Conservation (phyloP, 768 basidiomycete species). For the Lenzites betulinus region DNA sequence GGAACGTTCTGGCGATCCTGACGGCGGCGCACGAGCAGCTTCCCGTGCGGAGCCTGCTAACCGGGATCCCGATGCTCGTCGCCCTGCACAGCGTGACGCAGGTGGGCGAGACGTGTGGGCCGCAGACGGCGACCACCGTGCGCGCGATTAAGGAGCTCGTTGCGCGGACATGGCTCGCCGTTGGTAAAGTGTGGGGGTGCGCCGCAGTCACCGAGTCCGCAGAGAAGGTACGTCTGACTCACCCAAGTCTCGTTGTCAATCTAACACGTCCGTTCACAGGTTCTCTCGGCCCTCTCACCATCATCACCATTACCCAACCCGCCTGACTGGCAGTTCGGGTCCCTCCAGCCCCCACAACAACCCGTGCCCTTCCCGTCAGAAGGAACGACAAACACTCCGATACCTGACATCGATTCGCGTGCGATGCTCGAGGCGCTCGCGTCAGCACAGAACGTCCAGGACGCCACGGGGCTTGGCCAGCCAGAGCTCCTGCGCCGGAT, state of each 20-base stretch:
- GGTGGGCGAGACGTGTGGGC: conserved; percentile 42
- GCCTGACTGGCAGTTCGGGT: conserved; percentile 41
- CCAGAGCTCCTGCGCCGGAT: conserved; percentile 56
- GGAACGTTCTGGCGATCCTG: conserved; percentile 68
- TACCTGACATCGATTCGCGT: conserved; percentile 53
- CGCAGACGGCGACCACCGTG: conserved; percentile 41
- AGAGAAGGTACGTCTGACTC: conserved; percentile 47
- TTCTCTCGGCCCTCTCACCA: conserved; percentile 16
- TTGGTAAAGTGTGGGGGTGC: conserved; percentile 75
- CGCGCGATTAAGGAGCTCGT: conserved; percentile 64
- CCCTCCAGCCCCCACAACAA: conserved; percentile 47
- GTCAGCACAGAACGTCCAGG: conserved; percentile 54
- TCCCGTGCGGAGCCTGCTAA: conserved; percentile 74
- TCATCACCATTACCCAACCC: conserved; percentile 30
- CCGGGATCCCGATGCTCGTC: conserved; percentile 86
- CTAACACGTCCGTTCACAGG: conserved; percentile 4
- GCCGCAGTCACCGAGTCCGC: conserved; percentile 53
- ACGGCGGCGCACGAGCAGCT: conserved; percentile 66
- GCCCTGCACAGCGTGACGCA: conserved; percentile 61
- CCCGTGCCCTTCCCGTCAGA: conserved; percentile 44
- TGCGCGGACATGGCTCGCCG: conserved; percentile 61
- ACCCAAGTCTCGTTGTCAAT: not conserved
- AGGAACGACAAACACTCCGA: conserved; percentile 29
- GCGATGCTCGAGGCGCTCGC: conserved; percentile 58
- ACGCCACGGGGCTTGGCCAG: conserved; percentile 64